A percentile compares a stretch with the other conserved stretches of the same genome.
Evolutionary conservation across 306 rosid species (phyloP).

Genomic region (Quercus cerris): DNA sequence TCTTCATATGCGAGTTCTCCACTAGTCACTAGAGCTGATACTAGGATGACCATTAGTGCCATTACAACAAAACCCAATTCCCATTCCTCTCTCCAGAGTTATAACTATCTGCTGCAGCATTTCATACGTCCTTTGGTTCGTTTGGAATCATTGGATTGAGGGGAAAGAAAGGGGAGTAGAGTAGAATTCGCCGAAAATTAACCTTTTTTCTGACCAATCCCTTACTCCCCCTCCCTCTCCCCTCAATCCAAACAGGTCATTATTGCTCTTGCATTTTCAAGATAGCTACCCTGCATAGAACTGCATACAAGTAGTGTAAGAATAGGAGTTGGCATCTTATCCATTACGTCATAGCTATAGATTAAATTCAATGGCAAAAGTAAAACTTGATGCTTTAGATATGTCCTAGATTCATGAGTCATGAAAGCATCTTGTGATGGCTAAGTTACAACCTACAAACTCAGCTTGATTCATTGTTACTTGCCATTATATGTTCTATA

Average conservation of each 20-base stretch:
- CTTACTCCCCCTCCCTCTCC: too few relatives aligned
- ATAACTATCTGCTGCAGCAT: slow-evolving; percentile 54
- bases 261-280: slow-evolving; percentile 75
- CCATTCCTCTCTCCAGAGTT: slow-evolving; percentile 65
- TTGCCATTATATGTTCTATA: too few relatives aligned
- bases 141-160: too few relatives aligned
- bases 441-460: too few relatives aligned
- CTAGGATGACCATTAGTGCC: slow-evolving; percentile 30
- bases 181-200: too few relatives aligned
- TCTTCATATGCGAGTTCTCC: slow-evolving; percentile 50
- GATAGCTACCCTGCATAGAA: slow-evolving; percentile 52
- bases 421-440: too few relatives aligned
- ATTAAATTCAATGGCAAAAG: neutral
- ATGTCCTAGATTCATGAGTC: too few relatives aligned
- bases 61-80: slow-evolving; percentile 46
- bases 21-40: slow-evolving; percentile 48
- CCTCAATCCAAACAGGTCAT: too few relatives aligned
- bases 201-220: too few relatives aligned
- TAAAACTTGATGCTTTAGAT: too few relatives aligned
- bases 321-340: neutral
- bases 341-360: neutral
- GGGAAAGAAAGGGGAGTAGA: too few relatives aligned
- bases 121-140: slow-evolving; percentile 63
- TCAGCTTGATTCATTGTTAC: too few relatives aligned
- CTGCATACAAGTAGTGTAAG: neutral